A percentile compares a stretch with the other conserved stretches of the same genome.
phyloP scores from a whole-genome alignment of 2,329 filamentous ascomycete genomes.

The Pseudocercospora musae region DNA sequence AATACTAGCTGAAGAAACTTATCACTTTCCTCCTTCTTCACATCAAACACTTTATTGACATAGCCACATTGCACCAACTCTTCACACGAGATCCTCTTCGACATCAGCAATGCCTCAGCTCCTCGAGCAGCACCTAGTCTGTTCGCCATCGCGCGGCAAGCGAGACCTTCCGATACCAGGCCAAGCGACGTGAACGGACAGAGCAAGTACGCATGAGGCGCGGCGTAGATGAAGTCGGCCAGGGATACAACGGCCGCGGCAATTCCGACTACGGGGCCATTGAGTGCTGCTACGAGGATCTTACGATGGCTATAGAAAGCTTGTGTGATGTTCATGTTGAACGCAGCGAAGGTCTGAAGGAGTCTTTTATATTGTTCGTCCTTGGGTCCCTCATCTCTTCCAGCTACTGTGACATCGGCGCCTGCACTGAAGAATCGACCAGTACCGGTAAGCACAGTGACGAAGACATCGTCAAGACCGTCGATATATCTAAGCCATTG shows the following conservation, averaged over 20 bases:
- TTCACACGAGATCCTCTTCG: constrained; percentile 67
- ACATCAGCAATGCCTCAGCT: constrained; percentile 92
- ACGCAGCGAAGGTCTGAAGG: constrained; percentile 68
- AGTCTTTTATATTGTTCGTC: constrained; percentile 51
- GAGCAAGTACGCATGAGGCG: constrained; percentile 77
- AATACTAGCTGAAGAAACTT: constrained; percentile 71
- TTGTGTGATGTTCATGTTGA: constrained; percentile 86
- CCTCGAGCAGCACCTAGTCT: constrained; percentile 76
- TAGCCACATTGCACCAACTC: constrained; percentile 76
- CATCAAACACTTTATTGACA: constrained; percentile 76
- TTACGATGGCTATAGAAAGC: constrained; percentile 93
- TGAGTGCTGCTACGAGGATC: constrained; percentile 85
- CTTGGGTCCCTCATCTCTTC: constrained; percentile 36
- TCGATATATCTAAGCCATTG: constrained; percentile 74
- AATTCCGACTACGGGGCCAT: constrained; percentile 86
- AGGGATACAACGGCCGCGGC: constrained; percentile 78
- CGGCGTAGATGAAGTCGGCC: constrained; percentile 88
- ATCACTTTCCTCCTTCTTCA: constrained; percentile 57
- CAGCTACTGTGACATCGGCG: constrained; percentile 66
- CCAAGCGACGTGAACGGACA: constrained; percentile 90
- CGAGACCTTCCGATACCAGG: constrained; percentile 83
- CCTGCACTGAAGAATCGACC: constrained; percentile 88
- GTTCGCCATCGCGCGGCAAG: constrained; percentile 73
- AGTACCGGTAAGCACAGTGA: constrained; percentile 80
- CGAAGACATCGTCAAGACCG: constrained; percentile 70